phyloP scores from a whole-genome alignment of 768 basidiomycete genomes.

The Pulveroboletus sp. region DNA sequence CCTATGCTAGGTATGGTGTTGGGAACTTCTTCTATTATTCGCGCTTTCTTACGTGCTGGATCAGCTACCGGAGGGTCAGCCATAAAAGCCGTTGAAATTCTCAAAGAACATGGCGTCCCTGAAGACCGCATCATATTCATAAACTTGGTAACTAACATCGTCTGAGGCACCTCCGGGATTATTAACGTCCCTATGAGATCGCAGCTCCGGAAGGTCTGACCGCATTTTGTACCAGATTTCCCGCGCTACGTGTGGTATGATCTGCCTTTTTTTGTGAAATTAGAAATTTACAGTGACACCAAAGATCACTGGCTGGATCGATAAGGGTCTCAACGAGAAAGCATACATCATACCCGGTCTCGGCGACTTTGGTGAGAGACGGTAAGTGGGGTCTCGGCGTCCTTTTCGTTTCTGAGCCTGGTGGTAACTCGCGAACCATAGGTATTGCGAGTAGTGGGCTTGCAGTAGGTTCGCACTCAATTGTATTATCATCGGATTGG shows the following conservation, averaged over 20 bases:
- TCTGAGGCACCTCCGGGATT: not conserved
- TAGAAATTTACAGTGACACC: not conserved
- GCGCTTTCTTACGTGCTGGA: not conserved
- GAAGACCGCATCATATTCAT: slow-evolving; percentile 95
- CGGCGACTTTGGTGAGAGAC: slow-evolving; percentile 96
- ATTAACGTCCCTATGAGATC: slow-evolving; percentile 48
- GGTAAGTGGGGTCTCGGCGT: slow-evolving; percentile 42
- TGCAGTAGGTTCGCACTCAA: not conserved
- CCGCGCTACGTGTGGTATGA: slow-evolving; percentile 74
- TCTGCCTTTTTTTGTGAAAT: not conserved
- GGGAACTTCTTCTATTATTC: not conserved
- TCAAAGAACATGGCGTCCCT: slow-evolving; percentile 87
- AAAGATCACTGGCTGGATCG: slow-evolving; percentile 95
- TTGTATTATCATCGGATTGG: not conserved
- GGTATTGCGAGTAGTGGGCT: slow-evolving; percentile 22
- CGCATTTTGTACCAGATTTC: slow-evolving; percentile 74
- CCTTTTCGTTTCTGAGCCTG: not conserved
- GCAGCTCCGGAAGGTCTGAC: slow-evolving; percentile 87
- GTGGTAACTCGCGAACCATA: not conserved
- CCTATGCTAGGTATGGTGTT: slow-evolving; percentile 85
- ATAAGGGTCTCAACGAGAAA: slow-evolving; percentile 87
- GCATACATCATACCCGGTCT: slow-evolving; percentile 90
- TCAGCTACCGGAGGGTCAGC: slow-evolving; percentile 94
- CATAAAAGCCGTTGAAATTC: slow-evolving; percentile 94
- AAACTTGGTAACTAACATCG: slow-evolving; percentile 60